Evolutionary conservation across 768 basidiomycete genomes (phyloP).

Genomic region (Leccinum subtestaceum): DNA sequence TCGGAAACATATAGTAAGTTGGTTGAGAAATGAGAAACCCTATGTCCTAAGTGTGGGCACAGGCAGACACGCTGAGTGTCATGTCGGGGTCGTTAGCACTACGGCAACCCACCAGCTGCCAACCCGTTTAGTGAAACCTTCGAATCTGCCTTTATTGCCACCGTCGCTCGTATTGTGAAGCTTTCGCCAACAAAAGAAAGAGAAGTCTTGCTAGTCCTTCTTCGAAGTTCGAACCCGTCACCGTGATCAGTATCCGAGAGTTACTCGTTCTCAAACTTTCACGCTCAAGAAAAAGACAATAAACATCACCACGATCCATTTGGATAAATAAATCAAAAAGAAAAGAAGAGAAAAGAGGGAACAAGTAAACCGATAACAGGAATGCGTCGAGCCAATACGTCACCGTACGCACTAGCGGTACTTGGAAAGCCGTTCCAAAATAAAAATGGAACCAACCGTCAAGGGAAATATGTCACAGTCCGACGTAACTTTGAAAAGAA

Average conservation of each 20-base stretch:
- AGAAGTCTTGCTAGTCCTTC: background rate
- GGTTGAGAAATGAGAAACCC: too few species aligned
- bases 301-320: constrained; percentile 13
- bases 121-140: too few species aligned
- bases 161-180: background rate
- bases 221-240: background rate
- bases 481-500: constrained; percentile 12
- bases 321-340: constrained; percentile 14
- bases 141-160: background rate
- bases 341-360: background rate
- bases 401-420: constrained; percentile 22
- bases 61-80: too few species aligned
- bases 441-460: background rate
- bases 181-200: background rate
- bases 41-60: too few species aligned
- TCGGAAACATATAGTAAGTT: too few species aligned
- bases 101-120: background rate
- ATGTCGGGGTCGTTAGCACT: too few species aligned
- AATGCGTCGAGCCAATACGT: constrained; percentile 16
- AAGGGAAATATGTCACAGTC: constrained; percentile 14
- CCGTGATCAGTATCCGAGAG: too few species aligned
- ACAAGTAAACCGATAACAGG: constrained; percentile 13
- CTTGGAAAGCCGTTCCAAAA: constrained; percentile 20
- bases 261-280: background rate
- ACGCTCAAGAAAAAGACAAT: background rate